Evolutionary conservation across 371 early-diverging fungal species (phyloP).

Genomic region (Nematocida sp.): DNA sequence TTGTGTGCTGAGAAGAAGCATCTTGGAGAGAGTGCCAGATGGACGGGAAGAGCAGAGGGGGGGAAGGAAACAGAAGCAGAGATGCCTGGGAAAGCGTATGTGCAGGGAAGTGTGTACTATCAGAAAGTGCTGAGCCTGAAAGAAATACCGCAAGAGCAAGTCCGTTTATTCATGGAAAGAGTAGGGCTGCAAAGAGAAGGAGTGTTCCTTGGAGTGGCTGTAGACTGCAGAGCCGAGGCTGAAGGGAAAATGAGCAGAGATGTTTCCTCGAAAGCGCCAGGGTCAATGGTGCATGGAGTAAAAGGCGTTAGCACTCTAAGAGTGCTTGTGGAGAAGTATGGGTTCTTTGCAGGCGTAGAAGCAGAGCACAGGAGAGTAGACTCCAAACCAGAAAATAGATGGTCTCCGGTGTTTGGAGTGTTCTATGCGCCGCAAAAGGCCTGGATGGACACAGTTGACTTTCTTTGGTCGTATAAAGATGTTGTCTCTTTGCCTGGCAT

Average conservation of each 20-base stretch:
- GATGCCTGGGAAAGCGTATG: not conserved
- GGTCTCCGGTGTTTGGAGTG: constrained; percentile 4
- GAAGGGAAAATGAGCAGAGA: no score
- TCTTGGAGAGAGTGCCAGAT: not conserved
- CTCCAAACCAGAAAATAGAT: not conserved
- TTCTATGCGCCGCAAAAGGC: not conserved
- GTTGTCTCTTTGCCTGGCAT: not conserved
- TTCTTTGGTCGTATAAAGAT: not conserved
- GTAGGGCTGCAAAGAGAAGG: no score
- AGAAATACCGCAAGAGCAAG: no score
- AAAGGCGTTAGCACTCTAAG: not conserved
- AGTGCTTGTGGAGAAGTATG: not conserved
- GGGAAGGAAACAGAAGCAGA: not conserved
- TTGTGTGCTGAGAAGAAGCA: not conserved
- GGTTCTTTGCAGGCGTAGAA: not conserved
- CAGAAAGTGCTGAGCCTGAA: no score
- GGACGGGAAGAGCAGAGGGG: not conserved
- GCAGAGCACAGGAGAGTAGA: not conserved
- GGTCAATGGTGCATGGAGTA: not conserved
- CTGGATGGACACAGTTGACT: constrained; percentile 8
- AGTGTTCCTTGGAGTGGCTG: no score
- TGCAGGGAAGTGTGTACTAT: no score
- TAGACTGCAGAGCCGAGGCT: no score
- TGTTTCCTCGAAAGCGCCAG: no score
- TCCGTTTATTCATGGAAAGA: no score